Conservation (phyloP, 208 protist genomes). For the Leishmania amazonensis region DNA sequence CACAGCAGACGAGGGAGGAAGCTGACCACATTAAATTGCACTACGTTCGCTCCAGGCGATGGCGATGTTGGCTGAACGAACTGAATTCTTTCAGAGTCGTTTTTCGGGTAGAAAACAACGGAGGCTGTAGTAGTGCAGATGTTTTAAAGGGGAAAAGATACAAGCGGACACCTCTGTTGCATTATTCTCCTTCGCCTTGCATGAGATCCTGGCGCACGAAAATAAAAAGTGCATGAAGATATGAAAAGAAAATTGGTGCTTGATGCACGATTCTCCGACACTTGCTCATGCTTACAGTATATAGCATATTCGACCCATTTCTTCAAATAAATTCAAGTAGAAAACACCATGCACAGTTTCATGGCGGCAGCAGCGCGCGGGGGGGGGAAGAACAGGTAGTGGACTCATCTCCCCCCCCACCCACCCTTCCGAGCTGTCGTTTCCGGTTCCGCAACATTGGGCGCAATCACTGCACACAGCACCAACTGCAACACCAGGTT, state of each 20-base stretch:
- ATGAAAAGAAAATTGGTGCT: neutral
- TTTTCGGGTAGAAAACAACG: neutral
- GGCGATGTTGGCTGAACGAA: neutral
- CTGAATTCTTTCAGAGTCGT: neutral
- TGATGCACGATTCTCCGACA: neutral
- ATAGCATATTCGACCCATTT: neutral
- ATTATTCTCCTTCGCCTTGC: neutral
- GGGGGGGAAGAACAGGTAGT: neutral
- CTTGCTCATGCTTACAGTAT: neutral
- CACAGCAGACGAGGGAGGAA: neutral
- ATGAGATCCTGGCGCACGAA: neutral
- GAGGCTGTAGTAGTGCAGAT: neutral
- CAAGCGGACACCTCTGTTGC: neutral
- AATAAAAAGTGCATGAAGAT: neutral
- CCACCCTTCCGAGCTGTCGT: neutral
- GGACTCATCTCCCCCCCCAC: too few relatives aligned
- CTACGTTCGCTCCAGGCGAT: neutral
- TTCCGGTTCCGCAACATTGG: neutral
- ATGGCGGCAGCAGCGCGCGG: neutral
- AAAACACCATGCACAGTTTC: neutral
- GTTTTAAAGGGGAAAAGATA: neutral
- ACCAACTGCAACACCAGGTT: neutral
- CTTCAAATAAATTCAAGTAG: neutral
- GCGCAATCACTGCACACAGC: neutral
- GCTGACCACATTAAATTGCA: neutral